Evolutionary conservation across 2,329 filamentous ascomycete genomes (phyloP), one percentile per base, ranked within the genome.

Genomic region (Periconia sp.): DNA sequence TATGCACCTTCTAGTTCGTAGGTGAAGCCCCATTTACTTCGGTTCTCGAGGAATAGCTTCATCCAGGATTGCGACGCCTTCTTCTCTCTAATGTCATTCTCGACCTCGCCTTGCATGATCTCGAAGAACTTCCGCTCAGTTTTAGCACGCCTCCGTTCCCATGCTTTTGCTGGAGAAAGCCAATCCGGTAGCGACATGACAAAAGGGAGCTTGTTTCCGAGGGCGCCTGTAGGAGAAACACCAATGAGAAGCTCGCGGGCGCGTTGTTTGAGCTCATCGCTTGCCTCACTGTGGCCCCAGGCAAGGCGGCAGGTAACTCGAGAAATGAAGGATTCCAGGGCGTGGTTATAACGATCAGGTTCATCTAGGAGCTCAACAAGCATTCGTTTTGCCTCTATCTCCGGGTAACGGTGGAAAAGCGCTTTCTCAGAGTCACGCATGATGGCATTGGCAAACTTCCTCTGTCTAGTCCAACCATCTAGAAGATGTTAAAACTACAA

Each of bases 271-370:
- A 76, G 66, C 42, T 77, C 73, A 28, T 76, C 73, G 22, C 70
- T 72, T 7, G 68, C 70, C 38, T 71, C 66, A 36, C 70, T 64
- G 39, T 71, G 73, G 8, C 73, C 74, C 73, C 73, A 77, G 12
- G 73, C 73, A 7, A 76, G 59, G 21, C 73, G 67, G 38, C 70
- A 73, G n/a, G 73, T 77, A n/a, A 76, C 69, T 12, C 73, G 66
- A 11, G 73, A 63, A 26, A 75, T 71, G 59, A 70, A 76, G 0
- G 72, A 74, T 44, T 77, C 73, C 26, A 76, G 56, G 1, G 63
- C 63, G 41, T 73, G 65, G 32, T 75, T 74, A 54, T 76, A 77
- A 12, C 63, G 54, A 6, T 64, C 59, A 2, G 73, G 73, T 12
- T 74, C 66, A 11, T 70, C 65, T 46, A 76, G 59, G 2, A 77